phyloP scores from a whole-genome alignment of 2,329 filamentous ascomycete species.

The Verticillium isaacii region DNA sequence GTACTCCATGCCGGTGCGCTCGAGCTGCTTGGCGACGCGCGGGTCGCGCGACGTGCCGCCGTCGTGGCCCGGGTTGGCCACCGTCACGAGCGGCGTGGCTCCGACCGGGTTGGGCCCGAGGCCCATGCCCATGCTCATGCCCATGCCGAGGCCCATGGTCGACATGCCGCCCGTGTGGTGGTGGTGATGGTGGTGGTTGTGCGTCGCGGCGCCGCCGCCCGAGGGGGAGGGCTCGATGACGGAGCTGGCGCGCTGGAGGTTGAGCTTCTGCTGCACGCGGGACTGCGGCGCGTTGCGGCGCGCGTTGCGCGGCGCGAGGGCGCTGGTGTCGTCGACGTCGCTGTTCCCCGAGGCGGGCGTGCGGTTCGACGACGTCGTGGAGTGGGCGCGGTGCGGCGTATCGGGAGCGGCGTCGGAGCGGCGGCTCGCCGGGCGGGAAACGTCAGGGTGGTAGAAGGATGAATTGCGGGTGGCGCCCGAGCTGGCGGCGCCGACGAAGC shows the following conservation, averaged over 20 bases:
- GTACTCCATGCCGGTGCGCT: conserved; percentile 68
- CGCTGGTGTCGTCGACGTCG: conserved; percentile 36
- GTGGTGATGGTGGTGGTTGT: neutral
- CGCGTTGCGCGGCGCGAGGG: conserved; percentile 39
- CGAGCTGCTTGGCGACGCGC: conserved; percentile 59
- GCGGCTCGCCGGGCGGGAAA: conserved; percentile 17
- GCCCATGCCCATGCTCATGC: conserved; percentile 14
- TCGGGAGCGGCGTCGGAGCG: conserved; percentile 27
- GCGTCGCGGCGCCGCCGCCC: conserved; percentile 11
- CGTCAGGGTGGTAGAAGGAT: conserved; percentile 43
- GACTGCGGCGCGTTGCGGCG: conserved; percentile 44
- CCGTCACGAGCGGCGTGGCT: conserved; percentile 44
- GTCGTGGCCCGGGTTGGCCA: conserved; percentile 51
- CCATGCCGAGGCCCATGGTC: conserved; percentile 15
- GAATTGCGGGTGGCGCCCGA: conserved; percentile 45
- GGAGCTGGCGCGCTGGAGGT: conserved; percentile 68
- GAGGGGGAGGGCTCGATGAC: conserved; percentile 61
- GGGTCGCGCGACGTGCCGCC: conserved; percentile 49
- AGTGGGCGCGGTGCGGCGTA: conserved; percentile 26
- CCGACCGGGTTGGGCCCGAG: conserved; percentile 31
- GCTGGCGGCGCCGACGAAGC: conserved; percentile 50
- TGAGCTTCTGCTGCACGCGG: conserved; percentile 70
- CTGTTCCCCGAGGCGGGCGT: conserved; percentile 16
- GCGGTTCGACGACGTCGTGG: conserved; percentile 15
- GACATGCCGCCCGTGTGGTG: conserved; percentile 15